Evolutionary conservation across 2,329 filamentous ascomycete species (phyloP).

Genomic region (Cercospora sesami): DNA sequence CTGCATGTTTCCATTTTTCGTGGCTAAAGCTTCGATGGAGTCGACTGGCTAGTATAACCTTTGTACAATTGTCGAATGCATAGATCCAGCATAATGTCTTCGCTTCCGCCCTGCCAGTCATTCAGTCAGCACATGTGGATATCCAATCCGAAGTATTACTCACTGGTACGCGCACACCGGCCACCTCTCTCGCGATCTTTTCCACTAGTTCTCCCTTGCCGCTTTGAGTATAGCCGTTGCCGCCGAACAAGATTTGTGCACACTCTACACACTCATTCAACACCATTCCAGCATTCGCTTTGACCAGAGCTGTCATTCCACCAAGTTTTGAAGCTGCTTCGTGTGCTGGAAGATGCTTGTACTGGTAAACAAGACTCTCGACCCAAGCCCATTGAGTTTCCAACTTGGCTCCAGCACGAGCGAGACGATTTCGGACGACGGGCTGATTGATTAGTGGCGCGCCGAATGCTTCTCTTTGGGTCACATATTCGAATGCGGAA

Average conservation of each 20-base stretch:
- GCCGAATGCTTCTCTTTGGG: slow-evolving; percentile 67
- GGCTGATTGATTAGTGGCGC: slow-evolving; percentile 70
- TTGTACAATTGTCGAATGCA: background rate
- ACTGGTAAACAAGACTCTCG: slow-evolving; percentile 66
- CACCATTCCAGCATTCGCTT: slow-evolving; percentile 70
- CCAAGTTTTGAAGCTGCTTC: slow-evolving; percentile 63
- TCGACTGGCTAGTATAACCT: background rate
- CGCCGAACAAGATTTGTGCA: slow-evolving; percentile 67
- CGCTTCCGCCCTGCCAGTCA: background rate
- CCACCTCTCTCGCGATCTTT: slow-evolving; percentile 50
- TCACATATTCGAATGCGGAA: slow-evolving; percentile 60
- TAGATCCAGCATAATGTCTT: background rate
- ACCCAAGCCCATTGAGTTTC: slow-evolving; percentile 71
- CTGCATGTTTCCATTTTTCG: background rate
- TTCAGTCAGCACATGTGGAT: background rate
- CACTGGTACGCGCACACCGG: slow-evolving; percentile 42
- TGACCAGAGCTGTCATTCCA: slow-evolving; percentile 69
- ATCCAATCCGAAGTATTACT: slow-evolving; percentile 40
- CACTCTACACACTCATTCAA: slow-evolving; percentile 68
- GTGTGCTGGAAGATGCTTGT: slow-evolving; percentile 59
- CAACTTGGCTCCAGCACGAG: slow-evolving; percentile 65
- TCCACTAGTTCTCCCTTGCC: slow-evolving; percentile 70
- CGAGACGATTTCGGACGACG: slow-evolving; percentile 69
- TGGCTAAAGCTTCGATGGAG: background rate
- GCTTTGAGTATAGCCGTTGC: slow-evolving; percentile 67